Percentiles rank a stretch among this genome's conserved stretches.
These are phyloP conservation scores for Kodamaea lidongshanica DNA, from an alignment of 805 yeast genomes.

Conservation along the genomic window DNA sequence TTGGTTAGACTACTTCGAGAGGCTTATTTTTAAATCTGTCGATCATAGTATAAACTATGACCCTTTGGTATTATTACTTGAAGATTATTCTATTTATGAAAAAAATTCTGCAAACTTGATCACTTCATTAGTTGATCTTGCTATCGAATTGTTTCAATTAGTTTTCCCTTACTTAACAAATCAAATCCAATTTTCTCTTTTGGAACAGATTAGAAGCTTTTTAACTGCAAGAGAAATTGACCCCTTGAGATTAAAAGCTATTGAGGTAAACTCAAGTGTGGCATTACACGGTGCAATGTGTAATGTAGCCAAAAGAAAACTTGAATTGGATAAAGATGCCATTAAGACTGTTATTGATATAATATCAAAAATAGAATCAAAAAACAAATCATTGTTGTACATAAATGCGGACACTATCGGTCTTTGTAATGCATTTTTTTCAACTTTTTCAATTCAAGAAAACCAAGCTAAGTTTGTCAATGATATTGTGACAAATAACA, in stretches of 20 bases:
- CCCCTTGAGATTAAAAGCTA: slow-evolving; percentile 38
- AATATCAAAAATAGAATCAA: slow-evolving; percentile 35
- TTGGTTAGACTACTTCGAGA: slow-evolving; percentile 33
- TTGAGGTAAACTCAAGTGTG: slow-evolving; percentile 54
- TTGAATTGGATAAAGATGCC: slow-evolving; percentile 16
- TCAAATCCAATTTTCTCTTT: slow-evolving; percentile 80
- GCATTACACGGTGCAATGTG: slow-evolving; percentile 52
- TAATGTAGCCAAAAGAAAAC: slow-evolving; percentile 15
- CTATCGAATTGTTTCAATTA: slow-evolving; percentile 69
- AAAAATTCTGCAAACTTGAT: slow-evolving; percentile 20
- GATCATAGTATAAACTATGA: slow-evolving; percentile 30
- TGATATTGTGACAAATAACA: slow-evolving; percentile 55
- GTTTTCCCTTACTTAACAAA: slow-evolving; percentile 66
- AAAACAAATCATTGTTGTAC: slow-evolving; percentile 36
- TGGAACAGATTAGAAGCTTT: slow-evolving; percentile 66
- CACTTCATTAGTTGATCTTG: slow-evolving; percentile 56
- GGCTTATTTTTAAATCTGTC: slow-evolving; percentile 14
- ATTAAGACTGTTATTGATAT: slow-evolving; percentile 46
- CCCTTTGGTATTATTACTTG: slow-evolving; percentile 22
- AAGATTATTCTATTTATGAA: slow-evolving; percentile 20
- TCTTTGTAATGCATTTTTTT: slow-evolving; percentile 27
- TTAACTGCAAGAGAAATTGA: slow-evolving; percentile 33
- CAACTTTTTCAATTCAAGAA: slow-evolving; percentile 15
- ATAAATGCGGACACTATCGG: slow-evolving; percentile 58
- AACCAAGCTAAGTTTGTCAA: slow-evolving; percentile 39